These are phyloP conservation scores for Saccharomyces pastorianus DNA, from an alignment of 1,139 yeast species.

Conservation along the genomic window DNA sequence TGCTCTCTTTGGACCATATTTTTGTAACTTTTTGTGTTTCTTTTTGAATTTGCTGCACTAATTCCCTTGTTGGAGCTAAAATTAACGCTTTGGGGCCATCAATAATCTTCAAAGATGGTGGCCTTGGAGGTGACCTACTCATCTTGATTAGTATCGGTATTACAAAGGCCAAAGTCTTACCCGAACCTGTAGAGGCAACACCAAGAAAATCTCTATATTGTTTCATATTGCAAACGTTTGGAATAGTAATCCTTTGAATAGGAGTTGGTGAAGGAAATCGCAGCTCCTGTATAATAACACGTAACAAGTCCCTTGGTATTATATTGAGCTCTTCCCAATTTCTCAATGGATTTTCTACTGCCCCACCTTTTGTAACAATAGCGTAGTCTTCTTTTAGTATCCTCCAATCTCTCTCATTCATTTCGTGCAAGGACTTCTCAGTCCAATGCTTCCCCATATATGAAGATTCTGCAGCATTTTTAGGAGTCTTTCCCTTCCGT, in stretches of 20 bases:
- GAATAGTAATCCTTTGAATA: slow-evolving; percentile 82
- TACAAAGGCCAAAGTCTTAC: slow-evolving; percentile 80
- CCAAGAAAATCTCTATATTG: slow-evolving; percentile 60
- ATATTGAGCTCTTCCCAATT: slow-evolving; percentile 56
- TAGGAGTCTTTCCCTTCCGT: slow-evolving; percentile 9
- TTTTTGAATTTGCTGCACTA: slow-evolving; percentile 74
- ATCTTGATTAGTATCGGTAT: slow-evolving; percentile 64
- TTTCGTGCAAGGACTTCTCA: slow-evolving; percentile 49
- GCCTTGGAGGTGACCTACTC: slow-evolving; percentile 35
- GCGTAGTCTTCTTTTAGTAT: slow-evolving; percentile 72
- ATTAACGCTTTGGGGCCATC: slow-evolving; percentile 65
- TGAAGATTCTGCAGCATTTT: slow-evolving; percentile 10
- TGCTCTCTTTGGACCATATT: slow-evolving; percentile 33
- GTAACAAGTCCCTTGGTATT: slow-evolving; percentile 40
- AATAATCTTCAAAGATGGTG: slow-evolving; percentile 33
- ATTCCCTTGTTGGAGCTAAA: slow-evolving; percentile 87
- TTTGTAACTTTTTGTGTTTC: slow-evolving; percentile 52
- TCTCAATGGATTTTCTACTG: slow-evolving; percentile 54
- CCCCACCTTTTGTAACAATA: slow-evolving; percentile 50
- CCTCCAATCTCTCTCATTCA: slow-evolving; percentile 87
- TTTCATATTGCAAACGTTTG: slow-evolving; percentile 49
- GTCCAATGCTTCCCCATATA: slow-evolving; percentile 53
- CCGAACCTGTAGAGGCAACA: slow-evolving; percentile 95
- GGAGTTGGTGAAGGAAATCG: slow-evolving; percentile 69
- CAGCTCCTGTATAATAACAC: slow-evolving; percentile 35